These are phyloP conservation scores for Leishmania aethiopica DNA, from an alignment of 208 protist species.

Conservation along the genomic window DNA sequence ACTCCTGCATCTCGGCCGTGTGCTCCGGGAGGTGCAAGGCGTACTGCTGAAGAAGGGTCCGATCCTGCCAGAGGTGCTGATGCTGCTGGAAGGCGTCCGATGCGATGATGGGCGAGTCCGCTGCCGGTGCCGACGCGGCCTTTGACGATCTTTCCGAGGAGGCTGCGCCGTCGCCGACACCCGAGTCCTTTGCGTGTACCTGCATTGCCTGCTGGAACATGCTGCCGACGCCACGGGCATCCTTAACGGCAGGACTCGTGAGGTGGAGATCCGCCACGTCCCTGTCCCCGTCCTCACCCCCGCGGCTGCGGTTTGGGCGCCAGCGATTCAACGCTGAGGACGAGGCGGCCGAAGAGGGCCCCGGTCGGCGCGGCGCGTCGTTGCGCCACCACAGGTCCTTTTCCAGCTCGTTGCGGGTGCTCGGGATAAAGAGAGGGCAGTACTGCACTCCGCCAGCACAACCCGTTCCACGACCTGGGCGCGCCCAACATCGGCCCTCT, in stretches of 20 bases:
- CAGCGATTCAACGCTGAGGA: not conserved
- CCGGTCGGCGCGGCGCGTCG: slow-evolving; percentile 37
- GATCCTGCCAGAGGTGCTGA: slow-evolving; percentile 45
- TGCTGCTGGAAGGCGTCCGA: slow-evolving; percentile 18
- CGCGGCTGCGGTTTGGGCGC: not conserved
- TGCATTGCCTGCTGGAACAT: slow-evolving; percentile 25
- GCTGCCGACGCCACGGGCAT: slow-evolving; percentile 20
- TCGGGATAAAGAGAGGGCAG: slow-evolving; percentile 54
- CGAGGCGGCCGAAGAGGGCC: slow-evolving; percentile 3
- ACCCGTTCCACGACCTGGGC: slow-evolving; percentile 23
- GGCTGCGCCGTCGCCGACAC: not conserved
- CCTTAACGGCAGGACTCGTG: slow-evolving; percentile 2
- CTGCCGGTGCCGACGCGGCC: not conserved
- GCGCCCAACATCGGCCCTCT: slow-evolving; percentile 49
- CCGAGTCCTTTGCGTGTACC: slow-evolving; percentile 2
- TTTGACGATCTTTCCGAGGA: not conserved
- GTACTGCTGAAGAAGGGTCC: slow-evolving; percentile 37
- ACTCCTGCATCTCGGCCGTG: slow-evolving; percentile 36
- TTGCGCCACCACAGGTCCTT: slow-evolving; percentile 78
- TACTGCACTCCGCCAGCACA: slow-evolving; percentile 59
- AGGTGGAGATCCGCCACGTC: slow-evolving; percentile 4
- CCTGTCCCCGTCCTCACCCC: not conserved
- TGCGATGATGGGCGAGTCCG: not conserved
- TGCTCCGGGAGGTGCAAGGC: slow-evolving; percentile 56
- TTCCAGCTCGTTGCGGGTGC: slow-evolving; percentile 45